Evolutionary conservation across 805 yeast species (phyloP), one percentile per base, ranked within the genome.

Genomic region (Sugiyamaella lignohabitans): DNA sequence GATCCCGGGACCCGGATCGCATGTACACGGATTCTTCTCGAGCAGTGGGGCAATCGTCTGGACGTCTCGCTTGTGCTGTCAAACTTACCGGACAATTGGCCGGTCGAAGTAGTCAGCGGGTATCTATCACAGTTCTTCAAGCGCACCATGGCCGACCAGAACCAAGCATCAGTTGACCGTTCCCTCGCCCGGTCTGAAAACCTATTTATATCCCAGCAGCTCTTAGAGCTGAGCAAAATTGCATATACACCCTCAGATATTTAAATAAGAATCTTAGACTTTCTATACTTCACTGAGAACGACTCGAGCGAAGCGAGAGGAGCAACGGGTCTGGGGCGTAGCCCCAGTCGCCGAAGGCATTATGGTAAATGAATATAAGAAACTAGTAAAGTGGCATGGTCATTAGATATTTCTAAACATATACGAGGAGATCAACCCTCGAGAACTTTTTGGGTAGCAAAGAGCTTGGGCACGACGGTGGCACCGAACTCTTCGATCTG

Each of bases 401-500:
- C 37, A 21, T 30, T 20, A 29, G 45, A 38, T 18, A 23, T 3
- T n/a, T 30, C 5, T 19, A 16, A 4, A 19, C 24, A 42, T 17
- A n/a, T 42, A 32, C 40, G 8, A 29, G 24, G 16, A 21, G 32
- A 27, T 27, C 14, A 27, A 27, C 19, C 14, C 5, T 48, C 51
- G n/a, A 49, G 42, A 37, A 45, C 46, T 21, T 53, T 53, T 30
- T 54, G 52, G 27, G 53, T 51, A n/a, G 81, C 80, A 61, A 75
- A 72, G 53, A 81, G 72, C 66, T 81, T 83, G 51, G 79, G 72
- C 57, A 78, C 72, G 58, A 80, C 84, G 52, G 79, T 74, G 47
- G 82, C 80, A 50, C 87, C 82, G 62, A 75, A 75, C 65, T 78
- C 79, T 67, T 84, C 85, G 49, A 84, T 73, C 60, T 80, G 86